Base-by-base conservation (phyloP, 176 grass and related monocot species). In the Chloris gayana region DNA sequence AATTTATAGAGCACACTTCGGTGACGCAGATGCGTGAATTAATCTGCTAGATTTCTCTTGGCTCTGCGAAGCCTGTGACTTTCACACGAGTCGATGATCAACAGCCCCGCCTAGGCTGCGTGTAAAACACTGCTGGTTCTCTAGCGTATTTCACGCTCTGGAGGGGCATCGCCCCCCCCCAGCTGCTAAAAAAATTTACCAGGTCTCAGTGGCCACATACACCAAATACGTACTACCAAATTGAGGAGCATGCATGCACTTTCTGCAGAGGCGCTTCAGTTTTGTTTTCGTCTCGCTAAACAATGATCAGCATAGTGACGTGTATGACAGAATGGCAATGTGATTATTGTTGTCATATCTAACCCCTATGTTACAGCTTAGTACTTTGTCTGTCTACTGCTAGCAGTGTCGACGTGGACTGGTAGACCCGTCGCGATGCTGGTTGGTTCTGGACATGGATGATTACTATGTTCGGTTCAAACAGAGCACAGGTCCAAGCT, bases 271-370 rank as follows among this genome's bases (percentile, higher is more conserved):
- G 4, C 30, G 17, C 74, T 78, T 72, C 53, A 34, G n/a, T n/a
- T 70, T 38, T 31, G 46, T 49, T 70, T 51, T 63, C 51, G 39
- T 58, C 9, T 34, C 22, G 29, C 64, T 74, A 39, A 84, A 53
- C 56, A 78, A 64, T 38, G 35, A 37, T 37, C 35, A 37, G 4
- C 35, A 37, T 37, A 5, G 35, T 3, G 5, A 6, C 35, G 35
- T 37, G 35, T 37, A 6, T 37, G 35, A 37, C 4, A 37, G 2
- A 37, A 37, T 37, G 35, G 35, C 35, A 37, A 37, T 6, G 35
- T 37, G 35, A 37, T 37, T n/a, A n/a, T n/a, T n/a, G n/a, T n/a
- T 37, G 35, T 37, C 35, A 37, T 37, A 37, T 37, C 35, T 37
- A 37, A 37, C 7, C n/a, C n/a, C n/a, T n/a, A n/a, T n/a, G n/a